Evolutionary conservation across 202 grass and related monocot species (phyloP).

Genomic region (Setaria italica): DNA sequence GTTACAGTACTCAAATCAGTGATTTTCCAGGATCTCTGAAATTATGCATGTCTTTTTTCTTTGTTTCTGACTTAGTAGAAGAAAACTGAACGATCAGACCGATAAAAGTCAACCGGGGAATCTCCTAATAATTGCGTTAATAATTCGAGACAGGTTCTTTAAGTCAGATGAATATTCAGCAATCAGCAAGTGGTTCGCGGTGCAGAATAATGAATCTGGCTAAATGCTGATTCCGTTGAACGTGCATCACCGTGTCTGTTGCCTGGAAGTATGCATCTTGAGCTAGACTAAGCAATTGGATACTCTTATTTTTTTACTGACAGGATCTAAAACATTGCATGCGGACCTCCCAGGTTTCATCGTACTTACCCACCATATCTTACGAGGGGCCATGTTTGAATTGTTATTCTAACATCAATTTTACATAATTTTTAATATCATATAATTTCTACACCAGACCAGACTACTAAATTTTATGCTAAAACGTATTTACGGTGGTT

Average conservation of each 20-base stretch:
- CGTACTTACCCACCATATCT: neutral
- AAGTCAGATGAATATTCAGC: constrained; percentile 20
- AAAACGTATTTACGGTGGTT: no score
- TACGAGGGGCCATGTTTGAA: neutral
- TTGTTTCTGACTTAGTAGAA: neutral
- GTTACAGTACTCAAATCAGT: neutral
- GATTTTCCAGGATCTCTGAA: neutral
- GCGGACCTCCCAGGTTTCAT: neutral
- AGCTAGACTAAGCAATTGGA: constrained; percentile 18
- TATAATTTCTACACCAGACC: no score
- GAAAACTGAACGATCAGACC: neutral
- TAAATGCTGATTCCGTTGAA: constrained; percentile 41
- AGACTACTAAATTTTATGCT: no score
- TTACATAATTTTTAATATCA: no score
- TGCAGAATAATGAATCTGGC: constrained; percentile 26
- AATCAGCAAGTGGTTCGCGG: constrained; percentile 21
- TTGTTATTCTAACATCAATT: no score
- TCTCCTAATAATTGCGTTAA: no score
- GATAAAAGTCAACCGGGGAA: no score
- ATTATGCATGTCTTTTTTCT: neutral
- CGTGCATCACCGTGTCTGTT: constrained; percentile 41
- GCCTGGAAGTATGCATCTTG: constrained; percentile 38
- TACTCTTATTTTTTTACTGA: neutral
- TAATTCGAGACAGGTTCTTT: neutral
- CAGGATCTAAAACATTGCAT: neutral